phyloP scores from a whole-genome alignment of 1,284 basidiomycete genomes.

The Fomes fomentarius region DNA sequence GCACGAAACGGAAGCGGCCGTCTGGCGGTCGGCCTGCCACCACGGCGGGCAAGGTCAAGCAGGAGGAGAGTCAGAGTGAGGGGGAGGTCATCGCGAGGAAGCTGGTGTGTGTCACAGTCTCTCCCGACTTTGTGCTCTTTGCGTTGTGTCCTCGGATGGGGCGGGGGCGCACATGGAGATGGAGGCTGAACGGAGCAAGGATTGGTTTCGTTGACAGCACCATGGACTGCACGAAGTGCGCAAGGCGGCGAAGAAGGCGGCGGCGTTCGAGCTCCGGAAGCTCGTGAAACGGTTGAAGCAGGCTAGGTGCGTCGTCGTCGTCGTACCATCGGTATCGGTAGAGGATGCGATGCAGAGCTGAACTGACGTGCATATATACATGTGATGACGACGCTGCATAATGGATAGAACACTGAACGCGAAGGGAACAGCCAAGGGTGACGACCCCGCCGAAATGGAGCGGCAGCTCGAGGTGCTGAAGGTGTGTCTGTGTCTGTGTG shows the following conservation, averaged over 20 bases:
- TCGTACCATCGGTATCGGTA: too few species aligned
- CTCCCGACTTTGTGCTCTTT: neutral
- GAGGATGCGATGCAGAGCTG: too few species aligned
- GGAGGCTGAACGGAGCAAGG: constrained; percentile 35
- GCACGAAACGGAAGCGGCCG: constrained; percentile 16
- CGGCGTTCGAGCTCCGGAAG: constrained; percentile 83
- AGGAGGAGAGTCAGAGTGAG: constrained; percentile 4
- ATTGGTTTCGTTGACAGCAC: constrained; percentile 43
- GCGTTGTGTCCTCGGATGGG: neutral
- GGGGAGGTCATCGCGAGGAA: constrained; percentile 22
- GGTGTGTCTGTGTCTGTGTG: constrained; percentile 44
- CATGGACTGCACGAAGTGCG: constrained; percentile 68
- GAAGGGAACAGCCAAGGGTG: constrained; percentile 28
- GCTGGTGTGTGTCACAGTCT: constrained; percentile 14
- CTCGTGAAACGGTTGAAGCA: constrained; percentile 80
- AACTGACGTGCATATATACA: too few species aligned
- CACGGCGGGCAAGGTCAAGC: neutral
- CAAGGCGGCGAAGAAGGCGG: constrained; percentile 81
- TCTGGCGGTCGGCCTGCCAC: neutral
- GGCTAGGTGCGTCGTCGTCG: constrained; percentile 50
- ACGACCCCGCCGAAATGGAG: constrained; percentile 59
- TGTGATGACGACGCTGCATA: neutral
- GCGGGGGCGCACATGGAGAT: neutral
- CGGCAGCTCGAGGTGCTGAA: constrained; percentile 72
- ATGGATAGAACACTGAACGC: constrained; percentile 44